These are phyloP conservation scores for Panicum virgatum DNA, from an alignment of 202 grass and related monocot genomes.

Conservation along the genomic window DNA sequence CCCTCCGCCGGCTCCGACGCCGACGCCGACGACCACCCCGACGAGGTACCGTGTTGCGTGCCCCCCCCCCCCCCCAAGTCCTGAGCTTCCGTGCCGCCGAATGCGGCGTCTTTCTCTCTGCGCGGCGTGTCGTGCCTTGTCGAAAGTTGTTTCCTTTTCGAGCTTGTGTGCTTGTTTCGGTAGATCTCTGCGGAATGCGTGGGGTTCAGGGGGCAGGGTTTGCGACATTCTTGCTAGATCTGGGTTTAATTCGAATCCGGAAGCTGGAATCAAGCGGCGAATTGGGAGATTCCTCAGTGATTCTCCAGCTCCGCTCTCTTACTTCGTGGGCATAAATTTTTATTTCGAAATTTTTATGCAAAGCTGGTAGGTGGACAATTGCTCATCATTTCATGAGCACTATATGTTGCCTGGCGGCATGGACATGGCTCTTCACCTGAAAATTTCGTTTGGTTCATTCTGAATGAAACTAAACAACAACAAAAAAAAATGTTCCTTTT, in stretches of 20 bases:
- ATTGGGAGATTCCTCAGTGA: background rate
- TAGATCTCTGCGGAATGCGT: constrained; percentile 41
- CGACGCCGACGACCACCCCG: constrained; percentile 47
- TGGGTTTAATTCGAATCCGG: background rate
- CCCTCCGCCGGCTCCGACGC: constrained; percentile 53
- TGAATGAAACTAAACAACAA: background rate
- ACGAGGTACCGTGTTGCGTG: constrained; percentile 42
- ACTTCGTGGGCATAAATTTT: background rate
- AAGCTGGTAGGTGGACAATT: background rate
- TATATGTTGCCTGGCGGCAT: background rate
- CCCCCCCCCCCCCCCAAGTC: background rate
- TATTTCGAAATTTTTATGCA: background rate
- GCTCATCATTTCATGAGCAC: background rate
- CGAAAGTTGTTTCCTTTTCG: constrained; percentile 18
- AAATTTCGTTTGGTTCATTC: constrained; percentile 1
- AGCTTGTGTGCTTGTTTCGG: constrained; percentile 32
- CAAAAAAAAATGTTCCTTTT: background rate
- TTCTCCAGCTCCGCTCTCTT: background rate
- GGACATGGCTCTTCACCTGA: background rate
- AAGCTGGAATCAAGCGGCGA: background rate
- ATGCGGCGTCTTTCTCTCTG: constrained; percentile 24
- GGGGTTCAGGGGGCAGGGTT: background rate
- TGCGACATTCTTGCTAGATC: constrained; percentile 35
- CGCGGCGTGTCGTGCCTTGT: background rate
- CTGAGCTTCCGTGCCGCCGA: background rate